Evolutionary conservation across 192 early-diverging fungal species (phyloP).

Genomic region (Coemansia sp.): DNA sequence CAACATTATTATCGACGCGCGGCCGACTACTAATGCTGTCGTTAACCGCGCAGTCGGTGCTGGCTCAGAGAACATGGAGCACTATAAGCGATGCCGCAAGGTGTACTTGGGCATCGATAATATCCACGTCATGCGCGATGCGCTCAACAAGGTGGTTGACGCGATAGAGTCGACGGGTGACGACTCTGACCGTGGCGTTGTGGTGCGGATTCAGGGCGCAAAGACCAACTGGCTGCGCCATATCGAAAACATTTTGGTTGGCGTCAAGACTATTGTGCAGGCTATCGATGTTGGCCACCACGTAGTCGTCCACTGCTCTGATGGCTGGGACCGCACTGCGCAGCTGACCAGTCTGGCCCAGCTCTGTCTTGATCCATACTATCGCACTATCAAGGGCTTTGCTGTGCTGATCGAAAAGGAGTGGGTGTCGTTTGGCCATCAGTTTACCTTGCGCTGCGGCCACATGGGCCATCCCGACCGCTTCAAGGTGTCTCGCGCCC

Average conservation of each 20-base stretch:
- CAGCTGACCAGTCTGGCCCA: conserved; percentile 88
- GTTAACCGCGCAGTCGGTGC: conserved; percentile 90
- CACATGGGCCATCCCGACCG: conserved; percentile 78
- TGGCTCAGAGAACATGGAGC: conserved; percentile 92
- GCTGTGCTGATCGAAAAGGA: conserved; percentile 93
- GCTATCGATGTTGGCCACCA: conserved; percentile 73
- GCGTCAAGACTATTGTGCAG: conserved; percentile 75
- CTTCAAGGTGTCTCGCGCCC: conserved; percentile 53
- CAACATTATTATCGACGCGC: conserved; percentile 93
- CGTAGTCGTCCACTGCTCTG: conserved; percentile 96
- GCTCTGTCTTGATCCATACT: conserved; percentile 93
- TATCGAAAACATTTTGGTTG: conserved; percentile 78
- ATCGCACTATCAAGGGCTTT: conserved; percentile 92
- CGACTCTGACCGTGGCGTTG: conserved; percentile 26
- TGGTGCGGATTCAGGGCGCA: conserved; percentile 59
- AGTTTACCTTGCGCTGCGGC: conserved; percentile 91
- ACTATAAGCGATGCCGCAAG: conserved; percentile 87
- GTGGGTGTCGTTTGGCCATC: conserved; percentile 97
- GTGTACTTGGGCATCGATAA: conserved; percentile 93
- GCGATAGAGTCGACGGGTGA: conserved; percentile 18
- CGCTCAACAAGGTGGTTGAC: conserved; percentile 77
- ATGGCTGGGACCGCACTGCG: conserved; percentile 98
- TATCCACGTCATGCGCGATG: conserved; percentile 97
- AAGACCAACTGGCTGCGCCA: conserved; percentile 87
- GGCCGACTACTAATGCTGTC: conserved; percentile 92